phyloP scores from a whole-genome alignment of 208 protist genomes.

The Leishmania braziliensis region DNA sequence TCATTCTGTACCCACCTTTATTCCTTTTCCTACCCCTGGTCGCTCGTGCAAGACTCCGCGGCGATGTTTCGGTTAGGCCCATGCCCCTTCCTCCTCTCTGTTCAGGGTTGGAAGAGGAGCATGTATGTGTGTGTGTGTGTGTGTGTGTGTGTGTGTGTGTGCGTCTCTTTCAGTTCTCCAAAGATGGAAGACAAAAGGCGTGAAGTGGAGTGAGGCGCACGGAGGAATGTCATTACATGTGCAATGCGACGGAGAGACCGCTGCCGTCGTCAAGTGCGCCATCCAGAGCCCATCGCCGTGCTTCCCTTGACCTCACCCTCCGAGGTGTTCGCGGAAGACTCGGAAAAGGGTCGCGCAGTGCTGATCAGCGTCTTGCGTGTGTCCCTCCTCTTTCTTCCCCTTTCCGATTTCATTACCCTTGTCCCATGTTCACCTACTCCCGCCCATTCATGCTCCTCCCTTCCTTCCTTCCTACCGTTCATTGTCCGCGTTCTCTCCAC shows the following conservation, averaged over 20 bases:
- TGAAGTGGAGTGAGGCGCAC: background rate
- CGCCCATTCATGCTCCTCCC: background rate
- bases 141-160: background rate
- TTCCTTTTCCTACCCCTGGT: background rate
- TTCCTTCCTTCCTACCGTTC: background rate
- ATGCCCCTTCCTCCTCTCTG: background rate
- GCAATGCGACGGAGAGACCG: background rate
- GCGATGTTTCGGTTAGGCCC: background rate
- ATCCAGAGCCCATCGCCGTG: background rate
- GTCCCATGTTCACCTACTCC: background rate
- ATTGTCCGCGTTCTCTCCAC: background rate
- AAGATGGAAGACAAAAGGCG: background rate
- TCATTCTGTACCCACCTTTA: background rate
- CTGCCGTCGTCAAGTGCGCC: background rate
- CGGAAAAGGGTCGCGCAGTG: background rate
- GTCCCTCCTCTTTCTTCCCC: background rate
- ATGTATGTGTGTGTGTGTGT: background rate
- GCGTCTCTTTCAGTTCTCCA: background rate
- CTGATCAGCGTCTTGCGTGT: background rate
- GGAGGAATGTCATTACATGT: background rate
- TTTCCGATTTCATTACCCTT: background rate
- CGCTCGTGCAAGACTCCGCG: background rate
- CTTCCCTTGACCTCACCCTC: background rate
- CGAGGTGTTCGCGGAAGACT: background rate
- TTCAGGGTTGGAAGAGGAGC: background rate